phyloP scores from a whole-genome alignment of 169 alveolate genomes.

The Cryptosporidium viatorum region DNA sequence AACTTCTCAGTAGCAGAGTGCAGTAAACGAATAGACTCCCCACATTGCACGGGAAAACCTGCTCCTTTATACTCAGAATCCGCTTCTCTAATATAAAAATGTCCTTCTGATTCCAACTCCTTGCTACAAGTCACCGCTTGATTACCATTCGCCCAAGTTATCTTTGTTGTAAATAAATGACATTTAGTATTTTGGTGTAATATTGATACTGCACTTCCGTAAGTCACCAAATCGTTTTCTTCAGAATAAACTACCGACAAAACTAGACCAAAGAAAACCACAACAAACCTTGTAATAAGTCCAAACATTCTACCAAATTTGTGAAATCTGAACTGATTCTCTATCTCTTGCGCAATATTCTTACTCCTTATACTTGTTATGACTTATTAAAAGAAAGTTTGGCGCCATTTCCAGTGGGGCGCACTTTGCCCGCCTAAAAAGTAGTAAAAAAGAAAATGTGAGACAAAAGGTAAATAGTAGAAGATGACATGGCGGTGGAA shows the following conservation, averaged over 20 bases:
- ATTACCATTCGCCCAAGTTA: conserved; percentile 71
- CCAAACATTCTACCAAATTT: neutral
- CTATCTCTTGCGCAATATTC: neutral
- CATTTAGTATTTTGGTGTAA: conserved; percentile 34
- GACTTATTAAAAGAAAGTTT: neutral
- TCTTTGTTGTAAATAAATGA: conserved; percentile 42
- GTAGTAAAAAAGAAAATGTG: neutral
- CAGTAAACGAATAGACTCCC: conserved; percentile 39
- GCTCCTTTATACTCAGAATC: conserved; percentile 47
- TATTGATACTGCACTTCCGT: conserved; percentile 56
- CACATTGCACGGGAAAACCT: conserved; percentile 47
- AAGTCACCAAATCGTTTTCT: conserved; percentile 20
- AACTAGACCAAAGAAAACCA: neutral
- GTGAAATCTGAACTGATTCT: neutral
- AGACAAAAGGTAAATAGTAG: conserved; percentile 1
- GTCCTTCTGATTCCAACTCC: neutral
- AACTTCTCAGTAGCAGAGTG: conserved; percentile 29
- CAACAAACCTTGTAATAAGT: neutral
- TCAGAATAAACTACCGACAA: neutral
- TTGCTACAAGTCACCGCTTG: conserved; percentile 65
- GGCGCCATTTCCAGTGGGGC: conserved; percentile 12
- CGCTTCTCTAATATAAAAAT: conserved; percentile 57
- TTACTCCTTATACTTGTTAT: neutral
- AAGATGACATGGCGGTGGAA: conserved; percentile 11
- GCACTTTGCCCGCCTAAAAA: neutral